phyloP scores from a whole-genome alignment of 306 rosid genomes.

The Corylus heterophylla region DNA sequence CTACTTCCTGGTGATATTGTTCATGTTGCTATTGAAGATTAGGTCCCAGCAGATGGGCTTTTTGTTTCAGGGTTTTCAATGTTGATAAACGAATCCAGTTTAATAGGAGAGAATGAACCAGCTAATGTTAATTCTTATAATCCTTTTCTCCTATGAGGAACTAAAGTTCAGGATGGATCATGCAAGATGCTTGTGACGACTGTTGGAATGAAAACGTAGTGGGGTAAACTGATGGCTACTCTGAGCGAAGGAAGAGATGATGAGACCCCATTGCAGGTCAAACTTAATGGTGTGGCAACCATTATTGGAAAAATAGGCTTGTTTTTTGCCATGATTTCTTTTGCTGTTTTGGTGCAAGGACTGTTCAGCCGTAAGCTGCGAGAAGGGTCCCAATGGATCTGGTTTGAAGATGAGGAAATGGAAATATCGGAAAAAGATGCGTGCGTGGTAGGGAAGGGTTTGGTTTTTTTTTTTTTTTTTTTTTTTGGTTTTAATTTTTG shows the following conservation, averaged over 20 bases:
- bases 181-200: slow-evolving; percentile 98
- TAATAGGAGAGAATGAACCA: slow-evolving; percentile 98
- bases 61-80: slow-evolving; percentile 83
- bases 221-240: slow-evolving; percentile 98
- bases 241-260: slow-evolving; percentile 98
- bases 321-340: no score
- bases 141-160: slow-evolving; percentile 95
- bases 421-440: no score
- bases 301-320: no score
- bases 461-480: no score
- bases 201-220: slow-evolving; percentile 98
- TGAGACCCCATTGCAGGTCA: slow-evolving; percentile 25
- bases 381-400: no score
- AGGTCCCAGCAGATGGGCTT: slow-evolving; percentile 97
- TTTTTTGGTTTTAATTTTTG: no score
- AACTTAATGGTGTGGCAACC: no score
- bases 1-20: slow-evolving; percentile 95
- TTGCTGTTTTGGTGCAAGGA: no score
- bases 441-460: no score
- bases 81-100: slow-evolving; percentile 89
- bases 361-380: no score
- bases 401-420: no score
- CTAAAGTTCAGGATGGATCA: slow-evolving; percentile 97
- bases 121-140: slow-evolving; percentile 54
- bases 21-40: slow-evolving; percentile 88